These are phyloP conservation scores for Obelidium mucronatum DNA, from an alignment of 192 early-diverging fungal genomes.

Conservation along the genomic window DNA sequence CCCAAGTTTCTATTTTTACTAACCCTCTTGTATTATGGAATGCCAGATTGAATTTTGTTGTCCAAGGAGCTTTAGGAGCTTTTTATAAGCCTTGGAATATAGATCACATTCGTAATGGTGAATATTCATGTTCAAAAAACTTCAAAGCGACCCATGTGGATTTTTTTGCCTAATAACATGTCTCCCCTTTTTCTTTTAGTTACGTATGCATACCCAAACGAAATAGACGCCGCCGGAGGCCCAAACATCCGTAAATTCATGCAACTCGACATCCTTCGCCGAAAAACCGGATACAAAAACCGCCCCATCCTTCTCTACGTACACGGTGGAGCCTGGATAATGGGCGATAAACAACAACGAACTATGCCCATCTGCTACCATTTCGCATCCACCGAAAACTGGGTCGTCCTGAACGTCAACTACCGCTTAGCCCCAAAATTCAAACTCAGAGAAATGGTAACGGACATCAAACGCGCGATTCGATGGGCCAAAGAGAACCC, in stretches of 20 bases:
- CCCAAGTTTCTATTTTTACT: too few species aligned
- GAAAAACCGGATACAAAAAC: conserved; percentile 23
- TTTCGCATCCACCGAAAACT: conserved; percentile 55
- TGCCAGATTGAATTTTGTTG: not conserved
- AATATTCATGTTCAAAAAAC: not conserved
- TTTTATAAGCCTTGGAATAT: conserved; percentile 21
- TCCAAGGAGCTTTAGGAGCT: not conserved
- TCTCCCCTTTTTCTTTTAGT: conserved; percentile 21
- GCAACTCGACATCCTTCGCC: conserved; percentile 38
- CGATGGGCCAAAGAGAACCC: conserved; percentile 72
- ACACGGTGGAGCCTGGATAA: conserved; percentile 71
- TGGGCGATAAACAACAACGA: conserved; percentile 58
- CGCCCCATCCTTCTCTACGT: conserved; percentile 36
- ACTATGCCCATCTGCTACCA: conserved; percentile 45
- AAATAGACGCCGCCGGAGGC: conserved; percentile 37
- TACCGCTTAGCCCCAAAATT: conserved; percentile 52
- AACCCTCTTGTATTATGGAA: too few species aligned
- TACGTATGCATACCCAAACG: conserved; percentile 45
- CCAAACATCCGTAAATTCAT: conserved; percentile 27
- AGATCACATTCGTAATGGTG: conserved; percentile 1
- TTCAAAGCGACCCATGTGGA: too few species aligned
- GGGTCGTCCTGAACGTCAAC: conserved; percentile 68
- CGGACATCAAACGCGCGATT: conserved; percentile 73
- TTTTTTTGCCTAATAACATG: not conserved
- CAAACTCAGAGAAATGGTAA: conserved; percentile 63